These are phyloP conservation scores for Pleurotus salmoneostramineus DNA, from an alignment of 768 basidiomycete species.

Conservation along the genomic window DNA sequence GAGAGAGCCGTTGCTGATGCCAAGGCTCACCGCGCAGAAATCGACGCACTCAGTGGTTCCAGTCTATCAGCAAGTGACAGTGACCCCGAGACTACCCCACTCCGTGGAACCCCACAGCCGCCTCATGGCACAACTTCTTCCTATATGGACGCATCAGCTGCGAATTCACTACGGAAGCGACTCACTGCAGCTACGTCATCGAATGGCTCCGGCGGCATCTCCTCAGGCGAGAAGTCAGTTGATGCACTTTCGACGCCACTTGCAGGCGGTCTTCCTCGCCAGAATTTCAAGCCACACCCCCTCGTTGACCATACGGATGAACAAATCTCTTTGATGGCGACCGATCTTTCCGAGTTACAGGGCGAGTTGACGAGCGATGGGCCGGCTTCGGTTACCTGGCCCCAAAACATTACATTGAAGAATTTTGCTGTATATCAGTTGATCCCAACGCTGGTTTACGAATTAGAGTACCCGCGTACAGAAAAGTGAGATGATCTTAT, in stretches of 20 bases:
- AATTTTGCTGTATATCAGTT: slow-evolving; percentile 86
- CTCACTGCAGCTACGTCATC: slow-evolving; percentile 36
- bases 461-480: slow-evolving; percentile 93
- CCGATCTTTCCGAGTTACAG: slow-evolving; percentile 71
- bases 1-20: slow-evolving; percentile 55
- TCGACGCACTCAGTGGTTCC: slow-evolving; percentile 23
- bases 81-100: slow-evolving; percentile 22
- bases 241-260: too few species aligned
- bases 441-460: slow-evolving; percentile 92
- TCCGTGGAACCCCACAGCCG: slow-evolving; percentile 37
- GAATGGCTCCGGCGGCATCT: slow-evolving; percentile 11
- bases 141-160: slow-evolving; percentile 49
- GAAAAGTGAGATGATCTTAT: slow-evolving; percentile 47
- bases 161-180: slow-evolving; percentile 53
- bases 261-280: slow-evolving; percentile 14
- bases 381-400: slow-evolving; percentile 67
- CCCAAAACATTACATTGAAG: slow-evolving; percentile 75
- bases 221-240: background rate
- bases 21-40: slow-evolving; percentile 34
- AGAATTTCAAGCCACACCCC: slow-evolving; percentile 33
- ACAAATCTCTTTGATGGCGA: slow-evolving; percentile 64
- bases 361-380: slow-evolving; percentile 75
- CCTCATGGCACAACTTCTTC: slow-evolving; percentile 45
- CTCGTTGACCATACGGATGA: slow-evolving; percentile 65
- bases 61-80: slow-evolving; percentile 19